Base-by-base conservation (phyloP, 1,284 basidiomycete genomes). In the Macrocystidia cucumis region DNA sequence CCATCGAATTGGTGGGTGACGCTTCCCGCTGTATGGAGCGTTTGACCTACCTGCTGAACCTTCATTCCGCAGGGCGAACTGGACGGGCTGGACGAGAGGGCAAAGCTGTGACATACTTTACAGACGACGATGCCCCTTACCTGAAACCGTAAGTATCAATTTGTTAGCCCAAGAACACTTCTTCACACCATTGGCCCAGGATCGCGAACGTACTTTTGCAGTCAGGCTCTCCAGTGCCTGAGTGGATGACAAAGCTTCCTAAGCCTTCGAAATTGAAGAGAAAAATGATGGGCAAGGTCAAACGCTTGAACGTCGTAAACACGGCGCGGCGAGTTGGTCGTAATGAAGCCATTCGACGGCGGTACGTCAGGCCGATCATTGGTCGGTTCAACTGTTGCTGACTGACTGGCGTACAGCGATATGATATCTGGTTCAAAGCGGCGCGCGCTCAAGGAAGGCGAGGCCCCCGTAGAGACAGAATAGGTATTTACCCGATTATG, bases 161-260 rank as follows among this genome's bases (percentile, higher is more conserved):
- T 34, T 29, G 32, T 13, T 35, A 27, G 23, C 5, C n/a, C 32
- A 39, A 23, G 30, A 34, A 35, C 32, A 33, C 29, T 21, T 35
- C 37, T 38, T 25, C 45, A 4, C 23, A 43, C 25, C 36, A 40
- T 25, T 39, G 25, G 32, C 35, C 29, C 44, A 91, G 90, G 30
- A 89, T 98, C 51, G 95, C 95, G 34, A 98, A 98, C 51, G 90
- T 98, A 11, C 77, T 98, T 47, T 68, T 88, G 13, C 83, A 92
- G 49, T 91, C 90, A 1, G 92, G 91, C 9, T 92, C 86, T 47
- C 59, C 71, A 2, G 91, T 96, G 1, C 88, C 92, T 0, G 86
- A 90, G 14, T 97, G 91, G 87, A 93, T 95, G 48, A 53, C 85
- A 20, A 82, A 85, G 47, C 67, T 96, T 26, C 85, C 82, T 14